Evolutionary conservation across 2,329 filamentous ascomycete species (phyloP), one percentile per base, ranked within the genome.

Genomic region (Colletotrichum trifolii): DNA sequence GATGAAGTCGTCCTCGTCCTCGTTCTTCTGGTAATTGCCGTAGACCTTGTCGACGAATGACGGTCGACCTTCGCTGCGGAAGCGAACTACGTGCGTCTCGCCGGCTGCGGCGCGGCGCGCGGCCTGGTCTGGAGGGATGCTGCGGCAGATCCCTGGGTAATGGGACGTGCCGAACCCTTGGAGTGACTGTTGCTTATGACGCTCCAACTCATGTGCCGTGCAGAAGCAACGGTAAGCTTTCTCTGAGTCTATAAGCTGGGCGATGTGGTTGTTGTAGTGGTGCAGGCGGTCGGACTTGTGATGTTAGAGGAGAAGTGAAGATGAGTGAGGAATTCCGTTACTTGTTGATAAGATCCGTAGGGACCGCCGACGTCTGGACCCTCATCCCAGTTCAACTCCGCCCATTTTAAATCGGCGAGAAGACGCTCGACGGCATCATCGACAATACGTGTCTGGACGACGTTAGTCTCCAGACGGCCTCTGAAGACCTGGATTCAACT

Each of bases 201-300:
- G 79, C 64, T 92, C 86, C 4, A 97, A 83, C 36, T 91, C 87
- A 62, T 92, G 86, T 0, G 89, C 77, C 0, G 88, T 88, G 78
- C 96, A 99, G 81, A 99, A 99, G 77, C 96, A 99, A 67, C 95
- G 89, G 76, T 98, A 99, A 7, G 94, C 96, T 66, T 90, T 86
- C 9, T 89, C 92, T 8, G 85, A 83, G 5, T 88, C 78, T 4
- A 99, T 76, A 11, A 99, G 83, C 11, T 85, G 79, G 46, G 91
- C 76, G 7, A 91, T 89, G 73, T 97, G 88, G 60, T 88, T 76
- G 68, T 85, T 83, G 75, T 99, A 98, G 13, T 92, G 80, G 1
- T 81, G 76, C 2, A 92, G 88, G 60, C 96, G 86, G 75, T 97
- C 88, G 1, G 96, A 98, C 87, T 96, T 8, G 9, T 35, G 40